Percentiles rank a stretch among this genome's conserved stretches.
These are phyloP conservation scores for Elongisporangium senticosum DNA, from an alignment of 352 stramenopile species.

Conservation along the genomic window DNA sequence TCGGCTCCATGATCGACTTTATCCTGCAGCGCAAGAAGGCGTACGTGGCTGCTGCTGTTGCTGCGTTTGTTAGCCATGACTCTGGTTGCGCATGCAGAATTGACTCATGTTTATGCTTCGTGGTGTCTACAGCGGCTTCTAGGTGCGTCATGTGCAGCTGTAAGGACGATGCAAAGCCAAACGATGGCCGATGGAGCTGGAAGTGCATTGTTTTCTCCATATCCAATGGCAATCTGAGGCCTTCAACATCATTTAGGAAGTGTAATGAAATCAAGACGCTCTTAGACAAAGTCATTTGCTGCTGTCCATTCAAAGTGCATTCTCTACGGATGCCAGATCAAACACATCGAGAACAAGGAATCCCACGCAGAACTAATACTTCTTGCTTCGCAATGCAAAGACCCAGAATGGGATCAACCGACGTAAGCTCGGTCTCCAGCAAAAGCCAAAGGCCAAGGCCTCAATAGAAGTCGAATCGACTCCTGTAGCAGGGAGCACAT, in stretches of 20 bases:
- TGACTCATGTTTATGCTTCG: background rate
- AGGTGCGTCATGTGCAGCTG: background rate
- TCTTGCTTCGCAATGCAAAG: too few relatives aligned
- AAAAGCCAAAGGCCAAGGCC: too few relatives aligned
- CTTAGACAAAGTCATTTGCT: background rate
- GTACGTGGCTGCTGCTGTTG: conserved; percentile 29
- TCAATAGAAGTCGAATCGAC: too few relatives aligned
- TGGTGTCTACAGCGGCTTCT: background rate
- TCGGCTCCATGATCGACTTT: conserved; percentile 83
- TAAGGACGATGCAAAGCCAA: background rate
- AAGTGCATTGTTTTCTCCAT: background rate
- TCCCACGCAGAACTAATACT: too few relatives aligned
- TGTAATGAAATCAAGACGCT: background rate
- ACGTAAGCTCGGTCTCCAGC: too few relatives aligned
- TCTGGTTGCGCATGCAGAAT: background rate
- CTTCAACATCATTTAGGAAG: conserved; percentile 2
- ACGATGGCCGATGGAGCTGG: background rate
- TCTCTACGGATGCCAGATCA: background rate
- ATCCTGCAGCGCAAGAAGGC: conserved; percentile 78
- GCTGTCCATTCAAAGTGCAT: background rate
- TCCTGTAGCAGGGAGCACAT: too few relatives aligned
- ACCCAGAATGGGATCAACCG: too few relatives aligned
- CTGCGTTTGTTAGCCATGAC: conserved; percentile 3
- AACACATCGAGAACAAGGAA: too few relatives aligned
- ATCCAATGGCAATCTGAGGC: background rate